A percentile compares a stretch with the other conserved stretches of the same genome.
phyloP scores from a whole-genome alignment of 768 basidiomycete genomes.

The Lepiota subincarnata region DNA sequence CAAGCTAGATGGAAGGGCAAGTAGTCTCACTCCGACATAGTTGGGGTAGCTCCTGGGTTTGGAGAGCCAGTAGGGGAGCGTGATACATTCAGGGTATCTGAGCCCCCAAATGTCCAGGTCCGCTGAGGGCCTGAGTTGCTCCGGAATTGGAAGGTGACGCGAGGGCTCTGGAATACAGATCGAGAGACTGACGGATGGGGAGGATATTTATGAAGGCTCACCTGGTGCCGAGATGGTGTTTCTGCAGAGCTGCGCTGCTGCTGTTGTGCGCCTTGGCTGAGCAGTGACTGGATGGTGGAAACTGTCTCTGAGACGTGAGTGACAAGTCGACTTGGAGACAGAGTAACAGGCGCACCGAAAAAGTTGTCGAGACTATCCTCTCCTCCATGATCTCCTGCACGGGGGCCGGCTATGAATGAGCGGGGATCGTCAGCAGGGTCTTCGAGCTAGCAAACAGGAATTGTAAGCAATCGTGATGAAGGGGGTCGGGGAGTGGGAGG shows the following conservation, averaged over 20 bases:
- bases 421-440: slow-evolving; percentile 74
- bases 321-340: background rate
- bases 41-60: slow-evolving; percentile 28
- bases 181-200: background rate
- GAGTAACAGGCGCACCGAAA: slow-evolving; percentile 35
- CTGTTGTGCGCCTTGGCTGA: slow-evolving; percentile 31
- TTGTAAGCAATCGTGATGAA: slow-evolving; percentile 7
- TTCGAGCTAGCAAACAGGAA: slow-evolving; percentile 52
- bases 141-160: slow-evolving; percentile 13
- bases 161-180: slow-evolving; percentile 1
- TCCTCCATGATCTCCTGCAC: slow-evolving; percentile 19
- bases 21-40: slow-evolving; percentile 49
- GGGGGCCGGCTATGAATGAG: slow-evolving; percentile 40
- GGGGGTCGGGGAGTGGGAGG: background rate
- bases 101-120: slow-evolving; percentile 6
- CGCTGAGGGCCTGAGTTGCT: slow-evolving; percentile 5
- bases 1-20: background rate
- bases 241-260: background rate
- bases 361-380: slow-evolving; percentile 40
- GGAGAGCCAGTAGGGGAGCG: background rate
- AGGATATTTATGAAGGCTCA: background rate
- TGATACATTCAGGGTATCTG: background rate
- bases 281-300: slow-evolving; percentile 26
- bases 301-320: no score
- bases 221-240: background rate